A percentile compares a stretch with the other conserved stretches of the same genome.
phyloP scores from a whole-genome alignment of 2,329 filamentous ascomycete species.

The Epichloe glyceriae region DNA sequence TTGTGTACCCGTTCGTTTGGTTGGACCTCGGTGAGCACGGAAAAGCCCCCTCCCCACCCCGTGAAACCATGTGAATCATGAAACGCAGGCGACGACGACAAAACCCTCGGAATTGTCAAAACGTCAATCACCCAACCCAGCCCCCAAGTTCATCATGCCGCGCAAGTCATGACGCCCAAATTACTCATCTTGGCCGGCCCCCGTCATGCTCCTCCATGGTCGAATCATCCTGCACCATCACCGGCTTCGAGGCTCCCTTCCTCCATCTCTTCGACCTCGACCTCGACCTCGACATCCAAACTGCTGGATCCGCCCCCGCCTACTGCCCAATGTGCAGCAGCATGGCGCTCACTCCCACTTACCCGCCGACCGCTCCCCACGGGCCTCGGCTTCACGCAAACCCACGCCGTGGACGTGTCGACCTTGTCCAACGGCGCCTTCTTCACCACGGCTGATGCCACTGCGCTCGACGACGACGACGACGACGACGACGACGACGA shows the following conservation, averaged over 20 bases:
- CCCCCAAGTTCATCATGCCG: background rate
- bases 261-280: constrained; percentile 14
- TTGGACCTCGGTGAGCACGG: no score
- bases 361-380: constrained; percentile 32
- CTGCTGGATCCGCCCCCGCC: background rate
- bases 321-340: constrained; percentile 18
- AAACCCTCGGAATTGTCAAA: no score
- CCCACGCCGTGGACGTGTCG: constrained; percentile 20
- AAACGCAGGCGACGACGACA: no score
- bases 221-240: constrained; percentile 18
- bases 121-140: no score
- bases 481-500: no score
- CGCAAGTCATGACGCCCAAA: constrained; percentile 8
- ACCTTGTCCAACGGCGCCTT: constrained; percentile 27
- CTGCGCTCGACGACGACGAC: constrained; percentile 13
- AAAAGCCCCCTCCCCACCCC: no score
- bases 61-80: no score
- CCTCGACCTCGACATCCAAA: background rate
- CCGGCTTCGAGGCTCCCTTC: constrained; percentile 15
- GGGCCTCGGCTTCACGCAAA: constrained; percentile 34
- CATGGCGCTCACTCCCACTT: constrained; percentile 44
- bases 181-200: constrained; percentile 27
- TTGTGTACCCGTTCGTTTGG: no score
- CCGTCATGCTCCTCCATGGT: constrained; percentile 18
- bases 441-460: constrained; percentile 32